Conservation (phyloP, 1,284 basidiomycete species). For the Apiotrichum gracile region DNA sequence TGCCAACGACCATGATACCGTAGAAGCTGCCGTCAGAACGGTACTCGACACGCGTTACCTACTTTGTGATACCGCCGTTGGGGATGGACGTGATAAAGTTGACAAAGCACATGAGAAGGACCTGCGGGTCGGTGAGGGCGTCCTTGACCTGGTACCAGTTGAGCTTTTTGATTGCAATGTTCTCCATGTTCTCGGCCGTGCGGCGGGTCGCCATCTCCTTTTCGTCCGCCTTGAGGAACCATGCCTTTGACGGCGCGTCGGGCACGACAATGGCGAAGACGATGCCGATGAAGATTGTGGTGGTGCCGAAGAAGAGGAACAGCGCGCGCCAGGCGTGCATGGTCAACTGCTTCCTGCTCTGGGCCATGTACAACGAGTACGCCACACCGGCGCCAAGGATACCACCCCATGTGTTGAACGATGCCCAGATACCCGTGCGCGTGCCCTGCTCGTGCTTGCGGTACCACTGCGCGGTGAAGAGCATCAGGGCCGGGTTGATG, state of each 20-base stretch:
- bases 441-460: constrained; percentile 9
- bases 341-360: not conserved
- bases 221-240: constrained; percentile 25
- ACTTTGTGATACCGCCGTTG: constrained; percentile 3
- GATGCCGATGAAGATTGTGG: constrained; percentile 17
- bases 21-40: constrained; percentile 13
- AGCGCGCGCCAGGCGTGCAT: constrained; percentile 18
- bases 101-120: constrained; percentile 1
- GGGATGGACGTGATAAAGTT: constrained; percentile 10
- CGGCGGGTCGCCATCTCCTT: constrained; percentile 25
- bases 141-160: constrained; percentile 27
- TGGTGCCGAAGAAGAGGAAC: constrained; percentile 22
- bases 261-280: constrained; percentile 26
- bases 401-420: constrained; percentile 17
- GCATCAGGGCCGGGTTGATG: constrained; percentile 13
- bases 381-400: constrained; percentile 19
- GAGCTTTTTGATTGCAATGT: constrained; percentile 20
- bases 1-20: constrained; percentile 15
- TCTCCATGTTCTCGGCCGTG: constrained; percentile 26
- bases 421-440: constrained; percentile 17
- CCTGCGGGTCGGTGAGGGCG: constrained; percentile 18
- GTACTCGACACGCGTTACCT: too few species aligned
- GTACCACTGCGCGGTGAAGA: constrained; percentile 22
- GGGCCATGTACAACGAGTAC: constrained; percentile 9
- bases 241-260: constrained; percentile 22